These are phyloP conservation scores for Auricularia heimuer DNA, from an alignment of 768 basidiomycete species.

Conservation along the genomic window DNA sequence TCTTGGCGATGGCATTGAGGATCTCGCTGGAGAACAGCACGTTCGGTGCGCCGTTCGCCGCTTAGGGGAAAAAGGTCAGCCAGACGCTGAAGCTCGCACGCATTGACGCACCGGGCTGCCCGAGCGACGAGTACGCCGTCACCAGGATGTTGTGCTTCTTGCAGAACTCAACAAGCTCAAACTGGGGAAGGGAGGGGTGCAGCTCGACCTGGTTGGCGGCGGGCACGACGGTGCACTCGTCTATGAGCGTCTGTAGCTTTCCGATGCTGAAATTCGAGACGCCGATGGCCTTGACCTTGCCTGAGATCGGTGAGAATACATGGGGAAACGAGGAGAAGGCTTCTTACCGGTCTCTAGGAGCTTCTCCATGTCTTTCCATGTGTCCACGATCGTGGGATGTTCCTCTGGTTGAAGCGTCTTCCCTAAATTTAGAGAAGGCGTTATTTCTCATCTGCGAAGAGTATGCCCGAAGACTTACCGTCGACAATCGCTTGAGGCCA, in stretches of 20 bases:
- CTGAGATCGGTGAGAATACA: constrained; percentile 36
- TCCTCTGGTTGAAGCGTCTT: constrained; percentile 15
- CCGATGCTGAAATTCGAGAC: constrained; percentile 65
- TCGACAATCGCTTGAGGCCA: constrained; percentile 70
- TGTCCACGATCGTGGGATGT: constrained; percentile 39
- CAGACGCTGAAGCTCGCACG: no score
- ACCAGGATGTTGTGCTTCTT: constrained; percentile 52
- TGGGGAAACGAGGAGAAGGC: background rate
- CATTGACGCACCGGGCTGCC: constrained; percentile 8
- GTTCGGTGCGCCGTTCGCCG: constrained; percentile 31
- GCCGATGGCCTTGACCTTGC: constrained; percentile 74
- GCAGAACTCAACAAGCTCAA: constrained; percentile 56
- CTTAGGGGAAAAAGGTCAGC: no score
- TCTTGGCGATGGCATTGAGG: constrained; percentile 52
- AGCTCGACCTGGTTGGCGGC: constrained; percentile 76
- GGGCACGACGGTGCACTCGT: constrained; percentile 45
- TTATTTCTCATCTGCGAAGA: background rate
- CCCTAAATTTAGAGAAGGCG: background rate
- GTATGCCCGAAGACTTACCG: constrained; percentile 11
- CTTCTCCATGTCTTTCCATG: constrained; percentile 71
- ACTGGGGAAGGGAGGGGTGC: constrained; percentile 62
- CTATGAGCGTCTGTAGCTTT: constrained; percentile 52
- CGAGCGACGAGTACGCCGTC: constrained; percentile 75
- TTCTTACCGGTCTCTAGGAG: constrained; percentile 18
- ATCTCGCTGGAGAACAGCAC: constrained; percentile 49